Conservation (phyloP, 2,329 filamentous ascomycete species). For the Sporothrix sp. region DNA sequence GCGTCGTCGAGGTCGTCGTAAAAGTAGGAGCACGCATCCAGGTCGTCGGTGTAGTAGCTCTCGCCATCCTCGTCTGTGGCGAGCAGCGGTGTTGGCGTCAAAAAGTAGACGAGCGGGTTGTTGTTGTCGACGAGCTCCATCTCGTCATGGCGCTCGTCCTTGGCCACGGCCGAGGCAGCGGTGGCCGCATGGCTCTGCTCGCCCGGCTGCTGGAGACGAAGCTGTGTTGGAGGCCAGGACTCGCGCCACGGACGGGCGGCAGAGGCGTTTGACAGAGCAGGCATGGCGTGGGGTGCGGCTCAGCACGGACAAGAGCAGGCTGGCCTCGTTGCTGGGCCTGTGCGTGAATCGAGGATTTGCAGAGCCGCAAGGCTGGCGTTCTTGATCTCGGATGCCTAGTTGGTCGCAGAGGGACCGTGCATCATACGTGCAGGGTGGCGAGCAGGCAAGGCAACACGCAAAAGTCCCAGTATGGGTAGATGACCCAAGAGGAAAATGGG, state of each 20-base stretch:
- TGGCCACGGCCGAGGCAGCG: slow-evolving; percentile 27
- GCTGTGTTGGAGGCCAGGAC: slow-evolving; percentile 44
- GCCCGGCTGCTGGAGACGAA: slow-evolving; percentile 35
- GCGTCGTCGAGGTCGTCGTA: slow-evolving; percentile 32
- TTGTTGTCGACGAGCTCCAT: slow-evolving; percentile 37
- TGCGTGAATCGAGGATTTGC: no score
- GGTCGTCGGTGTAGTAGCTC: slow-evolving; percentile 21
- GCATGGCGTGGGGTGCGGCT: slow-evolving; percentile 20
- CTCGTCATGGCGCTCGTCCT: slow-evolving; percentile 23
- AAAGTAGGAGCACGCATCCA: slow-evolving; percentile 29
- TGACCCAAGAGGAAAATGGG: background rate
- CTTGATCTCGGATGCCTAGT: background rate
- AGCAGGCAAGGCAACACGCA: background rate
- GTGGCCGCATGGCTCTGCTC: slow-evolving; percentile 29
- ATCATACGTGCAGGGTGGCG: background rate
- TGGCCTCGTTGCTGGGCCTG: background rate
- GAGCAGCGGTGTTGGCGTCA: slow-evolving; percentile 36
- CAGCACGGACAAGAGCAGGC: background rate
- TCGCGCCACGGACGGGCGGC: slow-evolving; percentile 24
- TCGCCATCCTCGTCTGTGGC: slow-evolving; percentile 30
- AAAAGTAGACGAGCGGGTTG: slow-evolving; percentile 47
- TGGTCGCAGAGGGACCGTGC: background rate
- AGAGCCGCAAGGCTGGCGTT: background rate
- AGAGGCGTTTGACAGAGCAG: slow-evolving; percentile 21
- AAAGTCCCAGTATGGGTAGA: background rate